Percentiles rank a stretch among this genome's conserved stretches.
phyloP scores from a whole-genome alignment of 2,329 filamentous ascomycete species.

The Trichoderma simmonsii region DNA sequence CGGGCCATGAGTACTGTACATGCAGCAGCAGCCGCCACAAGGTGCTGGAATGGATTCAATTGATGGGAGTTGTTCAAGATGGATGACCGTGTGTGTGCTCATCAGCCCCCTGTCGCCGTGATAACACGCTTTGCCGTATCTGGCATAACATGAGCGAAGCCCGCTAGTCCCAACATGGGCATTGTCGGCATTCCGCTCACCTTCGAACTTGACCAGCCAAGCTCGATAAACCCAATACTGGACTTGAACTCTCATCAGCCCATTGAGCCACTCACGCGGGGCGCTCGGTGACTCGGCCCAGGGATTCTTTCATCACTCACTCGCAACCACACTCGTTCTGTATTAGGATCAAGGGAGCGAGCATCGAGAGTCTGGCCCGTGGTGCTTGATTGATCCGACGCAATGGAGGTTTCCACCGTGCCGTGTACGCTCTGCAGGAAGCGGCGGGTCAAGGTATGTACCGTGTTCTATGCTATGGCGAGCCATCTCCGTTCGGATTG shows the following conservation, averaged over 20 bases:
- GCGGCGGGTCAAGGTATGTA: slow-evolving; percentile 23
- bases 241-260: slow-evolving; percentile 2
- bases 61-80: background rate
- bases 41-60: background rate
- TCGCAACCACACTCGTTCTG: background rate
- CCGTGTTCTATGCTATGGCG: background rate
- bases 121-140: background rate
- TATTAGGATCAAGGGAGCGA: slow-evolving; percentile 12
- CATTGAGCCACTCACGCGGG: slow-evolving; percentile 12
- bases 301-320: slow-evolving; percentile 5
- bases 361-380: background rate
- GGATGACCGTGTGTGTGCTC: background rate
- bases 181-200: slow-evolving; percentile 1
- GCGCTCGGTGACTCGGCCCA: slow-evolving; percentile 4
- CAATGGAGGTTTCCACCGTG: slow-evolving; percentile 19
- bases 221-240: background rate
- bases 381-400: background rate
- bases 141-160: background rate
- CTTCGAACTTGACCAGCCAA: background rate
- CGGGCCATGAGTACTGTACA: background rate
- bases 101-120: background rate
- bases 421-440: slow-evolving; percentile 22
- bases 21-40: background rate
- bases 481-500: background rate
- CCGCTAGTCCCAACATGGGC: slow-evolving; percentile 1